Conservation (phyloP, 768 basidiomycete genomes). For the Thelephora ganbajun region DNA sequence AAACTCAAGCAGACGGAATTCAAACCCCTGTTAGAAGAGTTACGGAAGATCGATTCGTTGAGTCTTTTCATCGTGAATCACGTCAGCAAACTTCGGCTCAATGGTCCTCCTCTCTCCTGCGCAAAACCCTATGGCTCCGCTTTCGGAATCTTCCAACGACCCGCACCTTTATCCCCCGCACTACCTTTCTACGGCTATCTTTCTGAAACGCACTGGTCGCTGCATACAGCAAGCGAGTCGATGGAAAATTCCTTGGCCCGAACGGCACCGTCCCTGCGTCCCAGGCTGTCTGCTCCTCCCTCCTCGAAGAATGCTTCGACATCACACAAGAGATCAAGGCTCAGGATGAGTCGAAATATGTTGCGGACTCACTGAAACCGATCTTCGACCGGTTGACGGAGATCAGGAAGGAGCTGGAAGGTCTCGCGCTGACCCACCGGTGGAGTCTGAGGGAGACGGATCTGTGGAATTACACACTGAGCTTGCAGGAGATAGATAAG, state of each 20-base stretch:
- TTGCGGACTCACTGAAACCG: slow-evolving; percentile 73
- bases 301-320: slow-evolving; percentile 95
- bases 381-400: slow-evolving; percentile 86
- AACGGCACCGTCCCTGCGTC: slow-evolving; percentile 84
- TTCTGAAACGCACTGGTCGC: slow-evolving; percentile 9
- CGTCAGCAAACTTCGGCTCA: background rate
- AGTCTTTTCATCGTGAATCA: slow-evolving; percentile 28
- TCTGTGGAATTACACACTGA: slow-evolving; percentile 84
- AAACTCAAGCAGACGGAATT: slow-evolving; percentile 39
- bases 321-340: slow-evolving; percentile 92
- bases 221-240: slow-evolving; percentile 64
- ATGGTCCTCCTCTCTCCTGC: slow-evolving; percentile 1
- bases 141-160: no score
- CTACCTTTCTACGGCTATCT: background rate
- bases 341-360: slow-evolving; percentile 79
- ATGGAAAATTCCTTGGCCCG: slow-evolving; percentile 90
- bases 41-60: slow-evolving; percentile 93
- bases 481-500: slow-evolving; percentile 90
- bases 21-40: slow-evolving; percentile 82
- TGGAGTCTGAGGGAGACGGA: slow-evolving; percentile 96
- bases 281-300: slow-evolving; percentile 81
- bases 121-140: no score
- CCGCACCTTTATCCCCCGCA: background rate
- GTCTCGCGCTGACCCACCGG: slow-evolving; percentile 84
- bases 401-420: slow-evolving; percentile 80